These are phyloP conservation scores for Erodium maritimum DNA, from an alignment of 345 rosid species.

Conservation along the genomic window DNA sequence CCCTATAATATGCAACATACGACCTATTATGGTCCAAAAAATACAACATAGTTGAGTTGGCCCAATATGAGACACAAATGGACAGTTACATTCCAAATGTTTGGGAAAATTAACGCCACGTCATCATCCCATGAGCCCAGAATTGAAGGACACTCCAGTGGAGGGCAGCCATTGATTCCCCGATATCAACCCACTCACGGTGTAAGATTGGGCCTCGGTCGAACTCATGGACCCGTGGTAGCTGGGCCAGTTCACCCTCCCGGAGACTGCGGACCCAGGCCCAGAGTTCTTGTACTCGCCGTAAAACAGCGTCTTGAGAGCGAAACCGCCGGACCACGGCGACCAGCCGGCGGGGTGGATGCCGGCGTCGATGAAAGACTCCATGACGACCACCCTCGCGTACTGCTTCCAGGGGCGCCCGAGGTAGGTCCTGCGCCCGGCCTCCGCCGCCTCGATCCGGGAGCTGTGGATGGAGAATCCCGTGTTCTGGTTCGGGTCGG, in stretches of 20 bases:
- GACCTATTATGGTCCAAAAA: no score
- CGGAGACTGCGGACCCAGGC: background rate
- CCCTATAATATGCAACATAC: no score
- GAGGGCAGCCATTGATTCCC: slow-evolving; percentile 5
- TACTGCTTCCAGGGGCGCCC: slow-evolving; percentile 10
- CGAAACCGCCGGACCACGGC: slow-evolving; percentile 1
- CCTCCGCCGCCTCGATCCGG: background rate
- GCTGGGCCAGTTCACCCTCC: slow-evolving; percentile 1
- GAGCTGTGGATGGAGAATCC: slow-evolving; percentile 5
- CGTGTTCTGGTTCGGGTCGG: slow-evolving; percentile 7
- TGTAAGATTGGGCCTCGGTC: slow-evolving; percentile 1
- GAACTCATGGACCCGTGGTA: background rate
- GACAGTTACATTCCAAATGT: no score
- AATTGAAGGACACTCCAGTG: slow-evolving; percentile 1
- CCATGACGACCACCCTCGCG: slow-evolving; percentile 4
- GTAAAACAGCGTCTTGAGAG: background rate
- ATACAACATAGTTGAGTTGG: no score
- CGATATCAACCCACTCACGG: background rate
- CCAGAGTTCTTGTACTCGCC: slow-evolving; percentile 3
- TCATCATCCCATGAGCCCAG: background rate
- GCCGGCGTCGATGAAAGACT: background rate
- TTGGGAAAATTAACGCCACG: no score
- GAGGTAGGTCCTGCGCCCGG: slow-evolving; percentile 1
- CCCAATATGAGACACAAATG: no score
- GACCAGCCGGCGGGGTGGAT: slow-evolving; percentile 6